Conservation (phyloP, 2,329 filamentous ascomycete species). For the Diplodia scrobiculata region DNA sequence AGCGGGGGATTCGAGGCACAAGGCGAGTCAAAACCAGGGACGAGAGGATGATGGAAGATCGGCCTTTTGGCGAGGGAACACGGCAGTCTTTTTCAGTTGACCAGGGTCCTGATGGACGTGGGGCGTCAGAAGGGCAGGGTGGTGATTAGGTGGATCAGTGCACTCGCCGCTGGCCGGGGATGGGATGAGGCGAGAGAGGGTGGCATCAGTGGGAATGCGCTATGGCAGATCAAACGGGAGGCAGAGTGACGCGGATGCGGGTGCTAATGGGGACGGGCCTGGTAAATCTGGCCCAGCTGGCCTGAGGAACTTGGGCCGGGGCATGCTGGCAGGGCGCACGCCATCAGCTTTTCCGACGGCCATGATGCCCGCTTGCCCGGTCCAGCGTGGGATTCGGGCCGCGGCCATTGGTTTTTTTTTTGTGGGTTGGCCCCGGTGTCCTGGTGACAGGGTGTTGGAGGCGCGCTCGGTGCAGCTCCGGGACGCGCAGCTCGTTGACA, state of each 20-base stretch:
- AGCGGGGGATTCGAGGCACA: constrained; percentile 14
- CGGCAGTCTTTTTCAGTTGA: constrained; percentile 3
- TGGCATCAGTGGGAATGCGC: neutral
- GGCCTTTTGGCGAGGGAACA: neutral
- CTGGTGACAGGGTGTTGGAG: constrained; percentile 8
- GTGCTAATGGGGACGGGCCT: neutral
- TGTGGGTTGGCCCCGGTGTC: constrained; percentile 7
- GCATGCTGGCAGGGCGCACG: neutral
- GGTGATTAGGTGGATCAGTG: constrained; percentile 13
- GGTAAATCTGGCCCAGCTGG: constrained; percentile 5
- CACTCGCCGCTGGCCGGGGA: neutral
- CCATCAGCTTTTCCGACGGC: constrained; percentile 7
- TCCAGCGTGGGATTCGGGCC: neutral
- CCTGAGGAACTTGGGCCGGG: neutral
- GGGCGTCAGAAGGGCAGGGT: neutral
- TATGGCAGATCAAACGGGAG: constrained; percentile 17
- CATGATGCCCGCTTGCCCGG: neutral
- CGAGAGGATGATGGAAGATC: neutral
- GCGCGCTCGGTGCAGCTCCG: constrained; percentile 1
- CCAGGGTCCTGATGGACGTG: constrained; percentile 6
- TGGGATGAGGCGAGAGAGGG: constrained; percentile 11
- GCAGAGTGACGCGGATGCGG: neutral
- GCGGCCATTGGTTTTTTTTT: constrained; percentile 4
- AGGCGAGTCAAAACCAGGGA: constrained; percentile 15
- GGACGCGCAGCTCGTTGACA: neutral